A percentile compares a stretch with the other conserved stretches of the same genome.
Conservation (phyloP, 2,329 filamentous ascomycete species). For the Alternaria brassicicola region DNA sequence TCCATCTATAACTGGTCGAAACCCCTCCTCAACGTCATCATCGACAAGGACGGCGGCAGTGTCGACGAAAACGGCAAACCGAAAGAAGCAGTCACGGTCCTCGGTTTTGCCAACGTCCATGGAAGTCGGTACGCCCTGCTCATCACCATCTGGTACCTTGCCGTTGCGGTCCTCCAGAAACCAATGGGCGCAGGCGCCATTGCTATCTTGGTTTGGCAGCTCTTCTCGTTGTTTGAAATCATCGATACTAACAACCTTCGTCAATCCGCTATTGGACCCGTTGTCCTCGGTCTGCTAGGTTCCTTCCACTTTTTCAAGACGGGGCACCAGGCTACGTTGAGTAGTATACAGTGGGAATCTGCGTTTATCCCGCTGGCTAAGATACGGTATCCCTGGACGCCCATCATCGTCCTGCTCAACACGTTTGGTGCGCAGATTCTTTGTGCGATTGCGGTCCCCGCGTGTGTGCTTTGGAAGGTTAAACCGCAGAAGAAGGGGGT, state of each 20-base stretch:
- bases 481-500: conserved; percentile 70
- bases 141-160: conserved; percentile 76
- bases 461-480: conserved; percentile 88
- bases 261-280: conserved; percentile 76
- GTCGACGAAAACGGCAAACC: conserved; percentile 30
- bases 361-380: conserved; percentile 87
- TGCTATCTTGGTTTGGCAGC: conserved; percentile 83
- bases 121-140: conserved; percentile 89
- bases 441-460: conserved; percentile 77
- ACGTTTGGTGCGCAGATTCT: conserved; percentile 89
- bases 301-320: conserved; percentile 98
- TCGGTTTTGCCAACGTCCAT: conserved; percentile 92
- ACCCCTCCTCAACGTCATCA: conserved; percentile 77
- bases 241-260: conserved; percentile 67
- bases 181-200: conserved; percentile 91
- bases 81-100: conserved; percentile 68
- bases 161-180: conserved; percentile 82
- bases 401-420: conserved; percentile 80
- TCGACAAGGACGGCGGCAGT: conserved; percentile 28
- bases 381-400: conserved; percentile 88
- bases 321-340: conserved; percentile 87
- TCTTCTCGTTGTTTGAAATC: conserved; percentile 75
- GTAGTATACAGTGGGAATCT: conserved; percentile 92
- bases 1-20: conserved; percentile 85
- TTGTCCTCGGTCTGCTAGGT: conserved; percentile 85